Evolutionary conservation across 345 rosid species (phyloP).

Genomic region (Gynandropsis gynandra): DNA sequence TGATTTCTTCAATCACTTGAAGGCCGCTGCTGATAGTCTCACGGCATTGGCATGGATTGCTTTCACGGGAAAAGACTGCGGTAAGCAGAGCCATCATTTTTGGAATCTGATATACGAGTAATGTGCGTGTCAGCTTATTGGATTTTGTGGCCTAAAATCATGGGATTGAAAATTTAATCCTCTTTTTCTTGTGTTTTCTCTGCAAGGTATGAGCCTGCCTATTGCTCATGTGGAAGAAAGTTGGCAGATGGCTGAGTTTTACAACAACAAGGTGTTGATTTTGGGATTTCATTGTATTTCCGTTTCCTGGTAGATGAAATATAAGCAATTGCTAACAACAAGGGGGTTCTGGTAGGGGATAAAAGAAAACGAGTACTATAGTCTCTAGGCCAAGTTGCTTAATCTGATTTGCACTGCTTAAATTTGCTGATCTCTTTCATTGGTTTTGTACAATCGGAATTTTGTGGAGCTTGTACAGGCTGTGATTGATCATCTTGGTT

Average conservation of each 20-base stretch:
- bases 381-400: constrained; percentile 4
- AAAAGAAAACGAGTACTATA: constrained; percentile 1
- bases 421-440: neutral
- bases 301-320: neutral
- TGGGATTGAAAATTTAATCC: neutral
- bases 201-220: constrained; percentile 97
- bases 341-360: neutral
- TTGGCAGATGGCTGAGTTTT: constrained; percentile 99
- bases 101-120: neutral
- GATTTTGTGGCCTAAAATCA: neutral
- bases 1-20: constrained; percentile 85
- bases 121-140: too few species aligned
- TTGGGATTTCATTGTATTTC: neutral
- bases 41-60: constrained; percentile 95
- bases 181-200: constrained; percentile 5
- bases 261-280: constrained; percentile 75
- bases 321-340: neutral
- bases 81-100: constrained; percentile 31
- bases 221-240: constrained; percentile 95
- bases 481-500: neutral
- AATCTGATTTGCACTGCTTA: constrained; percentile 2
- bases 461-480: neutral
- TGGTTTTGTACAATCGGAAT: neutral
- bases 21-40: constrained; percentile 71
- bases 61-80: constrained; percentile 85